Evolutionary conservation across 495 filamentous ascomycete species (phyloP), one percentile per base, ranked within the genome.

Genomic region (Aspergillus sclerotioniger): DNA sequence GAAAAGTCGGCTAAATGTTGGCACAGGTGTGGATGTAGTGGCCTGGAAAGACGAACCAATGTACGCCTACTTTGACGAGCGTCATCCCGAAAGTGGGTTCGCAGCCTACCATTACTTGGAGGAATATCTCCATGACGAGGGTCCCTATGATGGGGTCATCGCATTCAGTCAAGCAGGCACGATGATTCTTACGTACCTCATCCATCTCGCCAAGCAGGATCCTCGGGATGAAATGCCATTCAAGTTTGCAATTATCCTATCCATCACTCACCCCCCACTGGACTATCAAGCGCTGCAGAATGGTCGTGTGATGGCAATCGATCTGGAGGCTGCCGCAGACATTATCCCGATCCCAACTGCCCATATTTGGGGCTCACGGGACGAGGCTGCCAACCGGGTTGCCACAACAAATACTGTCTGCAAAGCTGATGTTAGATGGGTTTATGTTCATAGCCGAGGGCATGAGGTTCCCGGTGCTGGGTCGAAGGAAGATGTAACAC

Each of bases 101-200:
- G 28, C 39, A 4, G 56, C 56, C n/a, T 59, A 47, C 16, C 47
- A 37, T 16, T 19, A 60, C 17, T 37, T 60, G 8, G 37, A 50
- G n/a, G 32, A 51, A 16, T 69, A 58, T 44, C 48, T 67, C 20
- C 29, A 51, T 12, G 21, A 58, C 7, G 67, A 66, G 33, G 73
- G 70, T 7, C 71, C 73, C 1, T 76, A 68, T 45, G 73, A 76
- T 51, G 73, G 71, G 0, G 53, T 76, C 10, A 53, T 76, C 19
- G 71, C 59, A n/a, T 76, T 70, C 46, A 71, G 67, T 9, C 57
- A 69, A 29, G 70, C 65, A 9, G 70, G 53, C 28, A 61, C 51
- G 6, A 21, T 59, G 28, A 53, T 51, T 9, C 33, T 58, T 4
- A 43, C 61, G 5, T 58, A 43, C 16, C 43, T 62, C 15, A 41